A percentile compares a stretch with the other conserved stretches of the same genome.
Conservation (phyloP, 23 red algal species). For the Gracilaria vermiculophylla region DNA sequence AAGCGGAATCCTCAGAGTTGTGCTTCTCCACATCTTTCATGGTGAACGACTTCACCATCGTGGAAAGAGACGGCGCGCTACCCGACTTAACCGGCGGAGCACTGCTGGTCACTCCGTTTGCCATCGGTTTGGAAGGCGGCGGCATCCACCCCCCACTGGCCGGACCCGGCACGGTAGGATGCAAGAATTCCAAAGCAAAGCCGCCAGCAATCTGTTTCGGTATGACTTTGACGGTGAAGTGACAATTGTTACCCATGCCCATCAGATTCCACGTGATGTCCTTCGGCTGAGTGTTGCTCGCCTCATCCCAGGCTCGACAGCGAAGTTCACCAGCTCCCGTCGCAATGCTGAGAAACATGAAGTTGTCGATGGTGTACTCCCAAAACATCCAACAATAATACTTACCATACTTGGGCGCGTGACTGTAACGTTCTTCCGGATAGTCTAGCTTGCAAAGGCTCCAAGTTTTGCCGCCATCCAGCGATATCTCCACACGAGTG, state of each 20-base stretch:
- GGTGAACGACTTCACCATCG: slow-evolving; percentile 72
- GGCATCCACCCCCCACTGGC: slow-evolving; percentile 88
- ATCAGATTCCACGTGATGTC: slow-evolving; percentile 94
- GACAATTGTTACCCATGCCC: slow-evolving; percentile 98
- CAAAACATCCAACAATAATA: slow-evolving; percentile 92
- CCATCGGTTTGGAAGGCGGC: slow-evolving; percentile 37
- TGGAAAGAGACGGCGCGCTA: slow-evolving; percentile 47
- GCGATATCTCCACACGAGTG: slow-evolving; percentile 89
- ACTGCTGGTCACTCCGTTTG: not conserved
- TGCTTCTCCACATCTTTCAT: slow-evolving; percentile 80
- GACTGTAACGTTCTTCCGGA: slow-evolving; percentile 74
- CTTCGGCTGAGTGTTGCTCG: slow-evolving; percentile 94
- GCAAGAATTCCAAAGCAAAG: slow-evolving; percentile 84
- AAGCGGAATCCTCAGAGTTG: slow-evolving; percentile 72
- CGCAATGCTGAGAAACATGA: slow-evolving; percentile 59
- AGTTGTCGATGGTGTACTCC: slow-evolving; percentile 81
- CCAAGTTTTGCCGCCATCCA: slow-evolving; percentile 90
- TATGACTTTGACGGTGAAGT: slow-evolving; percentile 83
- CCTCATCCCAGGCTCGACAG: slow-evolving; percentile 87
- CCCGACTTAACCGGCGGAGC: slow-evolving; percentile 25
- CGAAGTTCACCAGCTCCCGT: slow-evolving; percentile 70
- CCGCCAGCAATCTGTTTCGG: slow-evolving; percentile 43
- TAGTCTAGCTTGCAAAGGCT: slow-evolving; percentile 65
- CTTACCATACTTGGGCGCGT: slow-evolving; percentile 65
- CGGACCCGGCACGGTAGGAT: slow-evolving; percentile 89